Percentiles rank a stretch among this genome's conserved stretches.
Conservation (phyloP, 148 eudicot genomes). For the Camellia japonica region DNA sequence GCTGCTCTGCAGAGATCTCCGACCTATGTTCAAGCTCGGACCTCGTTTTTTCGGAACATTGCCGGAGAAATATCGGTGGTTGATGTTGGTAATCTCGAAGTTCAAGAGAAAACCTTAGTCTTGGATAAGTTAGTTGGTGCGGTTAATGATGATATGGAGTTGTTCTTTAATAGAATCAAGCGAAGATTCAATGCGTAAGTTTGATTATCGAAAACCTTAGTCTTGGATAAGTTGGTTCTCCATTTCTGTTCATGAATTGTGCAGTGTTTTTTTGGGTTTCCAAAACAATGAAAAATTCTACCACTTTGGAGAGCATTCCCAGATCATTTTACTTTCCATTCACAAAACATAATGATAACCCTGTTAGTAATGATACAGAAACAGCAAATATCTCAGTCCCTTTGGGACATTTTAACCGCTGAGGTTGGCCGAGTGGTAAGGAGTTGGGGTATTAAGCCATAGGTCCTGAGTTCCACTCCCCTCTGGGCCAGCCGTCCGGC, state of each 20-base stretch:
- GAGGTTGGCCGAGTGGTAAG: too few relatives aligned
- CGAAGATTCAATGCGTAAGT: conserved; percentile 73
- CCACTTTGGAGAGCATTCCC: not conserved
- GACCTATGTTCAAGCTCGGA: conserved; percentile 57
- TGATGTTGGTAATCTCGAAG: conserved; percentile 54
- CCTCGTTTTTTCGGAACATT: conserved; percentile 46
- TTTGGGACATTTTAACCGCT: too few relatives aligned
- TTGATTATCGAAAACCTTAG: not conserved
- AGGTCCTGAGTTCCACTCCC: too few relatives aligned
- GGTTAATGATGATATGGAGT: conserved; percentile 51
- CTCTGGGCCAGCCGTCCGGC: too few relatives aligned
- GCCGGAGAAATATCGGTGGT: conserved; percentile 56
- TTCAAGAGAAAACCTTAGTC: conserved; percentile 51
- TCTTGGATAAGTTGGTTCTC: not conserved
- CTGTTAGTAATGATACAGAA: too few relatives aligned
- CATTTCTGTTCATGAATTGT: not conserved
- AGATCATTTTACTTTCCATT: too few relatives aligned
- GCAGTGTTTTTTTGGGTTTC: too few relatives aligned
- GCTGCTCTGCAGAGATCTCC: conserved; percentile 61
- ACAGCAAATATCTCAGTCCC: too few relatives aligned
- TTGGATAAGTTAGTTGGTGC: conserved; percentile 48
- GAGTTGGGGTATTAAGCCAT: too few relatives aligned
- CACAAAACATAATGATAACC: too few relatives aligned
- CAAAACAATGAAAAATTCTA: too few relatives aligned
- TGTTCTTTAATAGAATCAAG: conserved; percentile 57